Evolutionary conservation across 345 rosid genomes (phyloP), one percentile per base, ranked within the genome.

Genomic region (Kernera saxatilis): DNA sequence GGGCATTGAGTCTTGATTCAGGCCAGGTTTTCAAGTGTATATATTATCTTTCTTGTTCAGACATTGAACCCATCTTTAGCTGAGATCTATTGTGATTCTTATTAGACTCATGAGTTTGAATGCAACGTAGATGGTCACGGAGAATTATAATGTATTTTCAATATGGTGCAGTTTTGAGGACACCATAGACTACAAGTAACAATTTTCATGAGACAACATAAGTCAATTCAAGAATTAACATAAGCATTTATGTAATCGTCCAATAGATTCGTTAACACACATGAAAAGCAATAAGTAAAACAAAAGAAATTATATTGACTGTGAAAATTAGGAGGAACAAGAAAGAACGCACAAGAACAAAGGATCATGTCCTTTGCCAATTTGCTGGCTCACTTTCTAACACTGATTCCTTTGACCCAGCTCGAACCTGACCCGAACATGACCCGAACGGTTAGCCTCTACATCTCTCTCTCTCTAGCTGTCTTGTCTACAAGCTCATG

Each of bases 401-500:
- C 22, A 32, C 22, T 21, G 30, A 33, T 9, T 19, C 55, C 33
- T 13, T 17, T 52, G 52, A 41, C 51, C 62, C 11, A 18, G 26
- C 52, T 26, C 14, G 43, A 26, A 40, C 33, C 35, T n/a, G n/a
- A n/a, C n/a, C n/a, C n/a, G n/a, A n/a, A n/a, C n/a, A n/a, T n/a
- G n/a, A n/a, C n/a, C n/a, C n/a, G 5, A 14, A 5, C 15, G 0
- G 18, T 13, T 52, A 39, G 61, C 9, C 44, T 8, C 18, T 1
- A 6, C 45, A 19, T 40, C 37, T 25, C 21, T 35, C 13, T 21
- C 43, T 37, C 52, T 19, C n/a, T 21, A 15, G 7, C 46, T 3
- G 12, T 69, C 64, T 17, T 18, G 32, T 69, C 86, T 92, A 92
- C 81, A 93, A 85, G 77, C 97, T 90, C 82, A 96, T 74, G 86